Conservation (phyloP, 257 asterid genomes). For the Haberlea rhodopensis region DNA sequence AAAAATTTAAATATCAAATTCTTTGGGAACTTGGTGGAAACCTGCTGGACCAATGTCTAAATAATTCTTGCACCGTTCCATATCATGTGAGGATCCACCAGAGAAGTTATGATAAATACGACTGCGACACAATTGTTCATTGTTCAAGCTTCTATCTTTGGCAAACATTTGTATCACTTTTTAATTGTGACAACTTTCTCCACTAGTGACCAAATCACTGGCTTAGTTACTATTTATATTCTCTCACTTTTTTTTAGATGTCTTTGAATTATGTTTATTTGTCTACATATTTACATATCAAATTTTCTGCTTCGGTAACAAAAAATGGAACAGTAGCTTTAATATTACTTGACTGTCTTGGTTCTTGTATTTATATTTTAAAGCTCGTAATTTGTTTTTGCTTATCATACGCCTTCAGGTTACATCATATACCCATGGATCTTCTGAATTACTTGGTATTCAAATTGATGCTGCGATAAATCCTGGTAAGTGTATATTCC, state of each 20-base stretch:
- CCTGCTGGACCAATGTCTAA: background rate
- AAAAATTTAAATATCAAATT: background rate
- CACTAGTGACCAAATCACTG: background rate
- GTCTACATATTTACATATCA: background rate
- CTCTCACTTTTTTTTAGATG: too few species aligned
- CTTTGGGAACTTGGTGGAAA: background rate
- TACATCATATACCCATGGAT: conserved; percentile 96
- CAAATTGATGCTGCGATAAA: conserved; percentile 99
- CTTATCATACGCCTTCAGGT: conserved; percentile 52
- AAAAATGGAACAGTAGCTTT: conserved; percentile 3
- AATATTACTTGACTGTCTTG: conserved; percentile 7
- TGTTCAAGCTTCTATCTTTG: conserved; percentile 3
- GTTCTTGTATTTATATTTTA: conserved; percentile 10
- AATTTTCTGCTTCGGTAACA: conserved; percentile 3
- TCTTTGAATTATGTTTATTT: too few species aligned
- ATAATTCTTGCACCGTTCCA: background rate
- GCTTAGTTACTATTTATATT: background rate
- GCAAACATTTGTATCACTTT: background rate
- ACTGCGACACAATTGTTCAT: background rate
- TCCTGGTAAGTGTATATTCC: conserved; percentile 59
- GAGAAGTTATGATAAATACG: background rate
- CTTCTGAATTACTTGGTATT: conserved; percentile 91
- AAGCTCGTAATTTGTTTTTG: conserved; percentile 16
- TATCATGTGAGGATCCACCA: background rate
- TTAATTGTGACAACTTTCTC: background rate